phyloP scores from a whole-genome alignment of 2,329 filamentous ascomycete species.

The Apiospora kogelbergensis region DNA sequence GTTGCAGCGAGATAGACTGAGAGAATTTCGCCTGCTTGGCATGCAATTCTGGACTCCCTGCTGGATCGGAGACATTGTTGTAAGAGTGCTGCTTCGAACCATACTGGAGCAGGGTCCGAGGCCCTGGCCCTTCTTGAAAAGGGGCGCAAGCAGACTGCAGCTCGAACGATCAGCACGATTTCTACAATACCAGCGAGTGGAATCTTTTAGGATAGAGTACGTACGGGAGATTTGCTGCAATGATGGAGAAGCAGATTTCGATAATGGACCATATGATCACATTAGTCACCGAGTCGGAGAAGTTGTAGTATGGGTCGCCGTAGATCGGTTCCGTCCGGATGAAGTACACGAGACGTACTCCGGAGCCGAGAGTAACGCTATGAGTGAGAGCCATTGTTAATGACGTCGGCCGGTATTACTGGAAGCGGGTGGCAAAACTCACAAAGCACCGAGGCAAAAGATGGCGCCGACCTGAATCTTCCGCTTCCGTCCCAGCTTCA shows the following conservation, averaged over 20 bases:
- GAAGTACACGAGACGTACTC: neutral
- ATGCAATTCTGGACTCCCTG: neutral
- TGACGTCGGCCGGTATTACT: too few species aligned
- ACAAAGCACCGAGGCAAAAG: neutral
- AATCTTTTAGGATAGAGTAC: neutral
- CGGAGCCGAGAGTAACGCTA: neutral
- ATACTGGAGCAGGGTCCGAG: neutral
- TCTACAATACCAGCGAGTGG: neutral
- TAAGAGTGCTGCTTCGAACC: neutral
- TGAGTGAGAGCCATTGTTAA: too few species aligned
- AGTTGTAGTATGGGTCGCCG: neutral
- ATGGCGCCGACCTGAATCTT: neutral
- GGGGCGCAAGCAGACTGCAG: neutral
- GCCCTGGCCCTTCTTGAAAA: neutral
- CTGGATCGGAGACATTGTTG: neutral
- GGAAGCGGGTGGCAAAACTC: too few species aligned
- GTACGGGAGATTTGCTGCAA: neutral
- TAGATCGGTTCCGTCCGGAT: neutral
- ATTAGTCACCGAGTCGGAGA: neutral
- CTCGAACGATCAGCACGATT: neutral
- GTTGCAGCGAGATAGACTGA: neutral
- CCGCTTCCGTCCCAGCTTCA: neutral
- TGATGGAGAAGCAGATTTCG: neutral
- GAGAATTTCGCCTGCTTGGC: neutral
- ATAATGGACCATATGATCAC: neutral